Evolutionary conservation across 345 rosid species (phyloP).

Genomic region (Citrus medica): DNA sequence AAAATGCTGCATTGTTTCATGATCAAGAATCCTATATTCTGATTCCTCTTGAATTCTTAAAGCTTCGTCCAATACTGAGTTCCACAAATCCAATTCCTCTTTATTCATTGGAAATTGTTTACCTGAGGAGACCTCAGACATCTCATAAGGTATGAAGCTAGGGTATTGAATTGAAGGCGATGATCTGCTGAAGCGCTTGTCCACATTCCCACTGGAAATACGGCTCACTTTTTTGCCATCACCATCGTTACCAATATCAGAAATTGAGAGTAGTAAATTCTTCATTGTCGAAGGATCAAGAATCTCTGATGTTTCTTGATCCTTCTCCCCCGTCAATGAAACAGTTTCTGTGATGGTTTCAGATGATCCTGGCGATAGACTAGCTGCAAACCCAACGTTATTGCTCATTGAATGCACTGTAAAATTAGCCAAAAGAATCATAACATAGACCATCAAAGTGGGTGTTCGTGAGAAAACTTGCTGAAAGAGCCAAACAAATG

Average conservation of each 20-base stretch:
- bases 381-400: conserved; percentile 15
- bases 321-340: conserved; percentile 3
- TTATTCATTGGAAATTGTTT: conserved; percentile 14
- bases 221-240: not conserved
- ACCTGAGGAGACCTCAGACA: not conserved
- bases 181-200: not conserved
- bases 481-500: conserved; percentile 65
- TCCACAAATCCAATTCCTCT: conserved; percentile 53
- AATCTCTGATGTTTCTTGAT: conserved; percentile 3
- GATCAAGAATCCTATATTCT: conserved; percentile 31
- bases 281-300: conserved; percentile 1
- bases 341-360: not conserved
- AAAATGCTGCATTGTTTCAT: conserved; percentile 26
- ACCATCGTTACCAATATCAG: not conserved
- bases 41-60: conserved; percentile 27
- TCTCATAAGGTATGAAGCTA: not conserved
- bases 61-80: conserved; percentile 46
- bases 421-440: conserved; percentile 69
- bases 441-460: conserved; percentile 65
- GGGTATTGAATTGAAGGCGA: conserved; percentile 12
- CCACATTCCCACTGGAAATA: not conserved
- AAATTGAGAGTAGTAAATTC: not conserved
- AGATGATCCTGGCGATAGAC: not conserved
- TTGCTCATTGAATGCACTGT: conserved; percentile 54
- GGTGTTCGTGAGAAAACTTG: conserved; percentile 68